These are phyloP conservation scores for Mycena olivaceomarginata DNA, from an alignment of 768 basidiomycete genomes.

Conservation along the genomic window DNA sequence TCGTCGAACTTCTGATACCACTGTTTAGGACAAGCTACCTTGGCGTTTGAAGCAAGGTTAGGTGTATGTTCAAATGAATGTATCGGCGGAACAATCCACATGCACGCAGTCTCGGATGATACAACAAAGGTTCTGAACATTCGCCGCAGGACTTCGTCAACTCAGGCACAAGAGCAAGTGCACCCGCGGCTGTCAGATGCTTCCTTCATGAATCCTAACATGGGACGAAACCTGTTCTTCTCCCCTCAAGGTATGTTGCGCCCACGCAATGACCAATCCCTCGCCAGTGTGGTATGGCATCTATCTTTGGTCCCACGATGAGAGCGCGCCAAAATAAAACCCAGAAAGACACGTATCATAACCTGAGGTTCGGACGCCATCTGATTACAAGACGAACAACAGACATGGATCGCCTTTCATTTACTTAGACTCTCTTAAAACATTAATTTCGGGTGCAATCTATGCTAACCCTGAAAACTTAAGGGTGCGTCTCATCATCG, in stretches of 20 bases:
- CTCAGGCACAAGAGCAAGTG: background rate
- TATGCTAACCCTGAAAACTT: background rate
- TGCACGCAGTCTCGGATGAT: background rate
- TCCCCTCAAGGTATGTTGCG: background rate
- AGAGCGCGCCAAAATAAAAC: background rate
- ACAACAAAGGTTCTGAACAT: background rate
- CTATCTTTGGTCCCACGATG: background rate
- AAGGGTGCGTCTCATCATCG: no score
- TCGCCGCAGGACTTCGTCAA: no score
- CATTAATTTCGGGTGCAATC: background rate
- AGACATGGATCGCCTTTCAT: background rate
- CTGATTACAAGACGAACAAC: background rate
- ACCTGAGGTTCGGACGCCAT: background rate
- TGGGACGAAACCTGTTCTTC: background rate
- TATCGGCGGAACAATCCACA: background rate
- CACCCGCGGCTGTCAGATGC: background rate
- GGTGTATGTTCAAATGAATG: no score
- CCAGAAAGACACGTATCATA: background rate
- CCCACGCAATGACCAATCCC: background rate
- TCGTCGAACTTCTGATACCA: background rate
- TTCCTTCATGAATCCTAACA: background rate
- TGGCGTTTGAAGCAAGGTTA: background rate
- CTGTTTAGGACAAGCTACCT: background rate
- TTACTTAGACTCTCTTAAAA: background rate
- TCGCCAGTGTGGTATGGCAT: background rate